phyloP scores from a whole-genome alignment of 805 yeast species.

The Clavispora fructus region DNA sequence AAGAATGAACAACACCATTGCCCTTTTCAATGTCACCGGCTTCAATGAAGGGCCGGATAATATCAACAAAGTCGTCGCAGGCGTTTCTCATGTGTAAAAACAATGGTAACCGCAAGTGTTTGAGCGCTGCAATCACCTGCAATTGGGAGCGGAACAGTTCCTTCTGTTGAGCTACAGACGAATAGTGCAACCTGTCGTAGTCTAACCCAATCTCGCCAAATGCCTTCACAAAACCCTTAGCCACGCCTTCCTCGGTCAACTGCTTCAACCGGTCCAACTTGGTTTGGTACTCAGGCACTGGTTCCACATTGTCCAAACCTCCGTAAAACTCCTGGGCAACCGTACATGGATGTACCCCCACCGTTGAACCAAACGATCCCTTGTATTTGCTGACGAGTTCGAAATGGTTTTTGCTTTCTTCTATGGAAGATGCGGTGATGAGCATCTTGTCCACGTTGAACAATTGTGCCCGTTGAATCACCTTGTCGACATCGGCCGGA shows the following conservation, averaged over 20 bases:
- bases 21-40: conserved; percentile 36
- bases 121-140: conserved; percentile 45
- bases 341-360: conserved; percentile 94
- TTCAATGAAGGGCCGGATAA: conserved; percentile 57
- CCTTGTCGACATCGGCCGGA: conserved; percentile 56
- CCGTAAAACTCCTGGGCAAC: conserved; percentile 46
- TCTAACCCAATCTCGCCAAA: conserved; percentile 96
- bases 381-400: conserved; percentile 43
- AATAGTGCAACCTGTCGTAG: conserved; percentile 80
- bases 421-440: conserved; percentile 76
- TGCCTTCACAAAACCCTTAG: conserved; percentile 58
- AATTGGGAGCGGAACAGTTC: conserved; percentile 70
- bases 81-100: conserved; percentile 90
- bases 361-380: conserved; percentile 52
- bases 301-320: conserved; percentile 31
- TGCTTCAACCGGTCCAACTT: conserved; percentile 47
- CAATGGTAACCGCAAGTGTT: conserved; percentile 56
- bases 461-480: conserved; percentile 60
- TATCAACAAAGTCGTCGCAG: conserved; percentile 66
- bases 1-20: conserved; percentile 90
- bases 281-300: conserved; percentile 23
- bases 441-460: conserved; percentile 66
- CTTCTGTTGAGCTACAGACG: conserved; percentile 63
- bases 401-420: conserved; percentile 61
- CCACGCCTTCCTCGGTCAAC: conserved; percentile 44